Evolutionary conservation across 2,329 filamentous ascomycete genomes (phyloP).

Genomic region (Trichoderma pleuroti): DNA sequence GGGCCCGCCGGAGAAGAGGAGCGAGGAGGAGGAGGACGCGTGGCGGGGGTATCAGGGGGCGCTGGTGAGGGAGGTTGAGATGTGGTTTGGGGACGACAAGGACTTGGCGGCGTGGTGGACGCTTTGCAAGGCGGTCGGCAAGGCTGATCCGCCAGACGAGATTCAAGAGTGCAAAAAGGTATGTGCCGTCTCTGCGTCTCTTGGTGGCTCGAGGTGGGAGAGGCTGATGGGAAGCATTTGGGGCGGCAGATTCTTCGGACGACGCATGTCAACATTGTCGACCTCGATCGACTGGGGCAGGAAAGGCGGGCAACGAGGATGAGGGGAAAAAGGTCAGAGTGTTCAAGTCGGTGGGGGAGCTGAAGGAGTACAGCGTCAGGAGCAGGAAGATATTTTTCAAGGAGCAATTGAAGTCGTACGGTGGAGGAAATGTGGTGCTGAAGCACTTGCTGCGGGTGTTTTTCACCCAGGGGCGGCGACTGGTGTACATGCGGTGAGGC

Average conservation of each 20-base stretch:
- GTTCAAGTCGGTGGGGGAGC: background rate
- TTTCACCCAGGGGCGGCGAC: background rate
- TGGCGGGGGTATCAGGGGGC: background rate
- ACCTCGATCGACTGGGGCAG: background rate
- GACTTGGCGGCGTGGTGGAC: background rate
- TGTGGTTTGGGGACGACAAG: background rate
- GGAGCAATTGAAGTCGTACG: background rate
- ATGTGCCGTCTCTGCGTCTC: background rate
- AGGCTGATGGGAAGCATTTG: background rate
- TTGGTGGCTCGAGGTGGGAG: too few relatives aligned
- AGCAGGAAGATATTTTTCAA: background rate
- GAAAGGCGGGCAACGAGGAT: background rate
- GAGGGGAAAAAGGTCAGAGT: background rate
- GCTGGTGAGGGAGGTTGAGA: background rate
- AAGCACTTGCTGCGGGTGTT: background rate
- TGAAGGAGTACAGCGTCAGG: background rate
- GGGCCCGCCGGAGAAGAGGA: background rate
- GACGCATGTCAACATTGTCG: conserved; percentile 12
- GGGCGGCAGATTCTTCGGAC: background rate
- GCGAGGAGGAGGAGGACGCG: background rate
- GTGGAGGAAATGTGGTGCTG: background rate
- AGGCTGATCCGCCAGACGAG: background rate
- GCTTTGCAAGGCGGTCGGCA: background rate
- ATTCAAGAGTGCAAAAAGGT: background rate
- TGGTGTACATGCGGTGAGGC: background rate